Base-by-base conservation (phyloP, 345 rosid species). In the Rhodomyrtus tomentosa region DNA sequence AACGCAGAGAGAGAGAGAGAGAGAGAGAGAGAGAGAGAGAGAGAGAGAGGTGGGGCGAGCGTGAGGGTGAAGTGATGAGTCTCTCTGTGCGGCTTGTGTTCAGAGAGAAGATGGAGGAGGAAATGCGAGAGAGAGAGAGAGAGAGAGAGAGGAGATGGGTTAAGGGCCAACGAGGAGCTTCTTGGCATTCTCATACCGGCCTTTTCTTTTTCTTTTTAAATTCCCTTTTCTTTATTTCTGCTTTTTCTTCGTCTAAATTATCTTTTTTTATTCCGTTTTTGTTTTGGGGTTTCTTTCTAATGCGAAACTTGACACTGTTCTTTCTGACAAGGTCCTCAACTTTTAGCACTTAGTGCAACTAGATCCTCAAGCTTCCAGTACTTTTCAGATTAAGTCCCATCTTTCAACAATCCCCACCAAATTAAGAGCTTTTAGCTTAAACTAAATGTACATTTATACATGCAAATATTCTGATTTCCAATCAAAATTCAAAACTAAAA, bases 121-220 rank as follows among this genome's bases (percentile, higher is more conserved):
- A 49, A 25, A 80, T 45, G 81, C 27, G 49, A 80, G 58, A 89
- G 85, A 80, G 50, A 84, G 58, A 79, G 73, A 83, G 53, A 54
- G 50, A 84, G 82, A 54, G 73, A 48, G 42, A 45, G 84, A 49
- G 62, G 27, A 50, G 86, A 83, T 86, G 88, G 86, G 87, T 58
- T 82, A 88, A 85, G 55, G 85, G 85, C 81, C 76, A 55, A 32
- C 76, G 76, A 68, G 25, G 79, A 18, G 79, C 79, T 16, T 2
- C 79, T 68, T 21, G 25, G 16, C 24, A 8, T 36, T 68, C 76
- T 36, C 79, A 51, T 36, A 68, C 10, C 5, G 3, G 20, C 25
- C 24, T 4, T 7, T 16, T 62, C 3, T 7, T 16, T 32, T 36
- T 7, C 45, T 4, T n/a, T n/a, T n/a, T 27, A 12, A n/a, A 55